Evolutionary conservation across 2,329 filamentous ascomycete genomes (phyloP).

Genomic region (Ophiostoma perfectum): DNA sequence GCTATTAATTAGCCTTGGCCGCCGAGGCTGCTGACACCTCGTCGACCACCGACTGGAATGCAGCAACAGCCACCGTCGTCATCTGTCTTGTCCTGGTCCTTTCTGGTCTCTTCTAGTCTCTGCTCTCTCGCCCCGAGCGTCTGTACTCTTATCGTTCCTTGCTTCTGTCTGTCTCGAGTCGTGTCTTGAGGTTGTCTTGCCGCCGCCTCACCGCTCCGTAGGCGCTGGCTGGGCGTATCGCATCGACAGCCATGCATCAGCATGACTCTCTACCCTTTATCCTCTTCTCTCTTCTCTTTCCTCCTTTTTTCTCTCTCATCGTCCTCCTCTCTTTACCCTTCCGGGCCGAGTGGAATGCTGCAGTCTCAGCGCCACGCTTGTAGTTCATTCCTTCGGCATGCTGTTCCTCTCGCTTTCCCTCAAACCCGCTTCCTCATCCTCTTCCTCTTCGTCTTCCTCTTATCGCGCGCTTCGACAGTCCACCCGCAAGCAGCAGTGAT

Average conservation of each 20-base stretch:
- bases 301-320: neutral
- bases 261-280: neutral
- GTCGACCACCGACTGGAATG: neutral
- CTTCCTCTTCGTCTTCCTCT: neutral
- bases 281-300: neutral
- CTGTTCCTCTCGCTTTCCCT: neutral
- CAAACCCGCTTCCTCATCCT: neutral
- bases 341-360: conserved; percentile 6
- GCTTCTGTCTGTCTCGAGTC: neutral
- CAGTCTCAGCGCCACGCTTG: neutral
- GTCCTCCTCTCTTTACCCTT: neutral
- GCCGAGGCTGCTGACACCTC: neutral
- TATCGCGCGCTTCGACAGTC: neutral
- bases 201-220: neutral
- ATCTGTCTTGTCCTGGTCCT: neutral
- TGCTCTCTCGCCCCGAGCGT: neutral
- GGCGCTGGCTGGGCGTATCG: neutral
- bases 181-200: neutral
- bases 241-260: neutral
- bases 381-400: neutral
- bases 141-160: neutral
- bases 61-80: neutral
- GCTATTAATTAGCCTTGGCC: neutral
- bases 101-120: neutral
- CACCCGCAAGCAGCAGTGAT: neutral